phyloP scores from a whole-genome alignment of 352 stramenopile genomes.

The Globisporangium emineosum region DNA sequence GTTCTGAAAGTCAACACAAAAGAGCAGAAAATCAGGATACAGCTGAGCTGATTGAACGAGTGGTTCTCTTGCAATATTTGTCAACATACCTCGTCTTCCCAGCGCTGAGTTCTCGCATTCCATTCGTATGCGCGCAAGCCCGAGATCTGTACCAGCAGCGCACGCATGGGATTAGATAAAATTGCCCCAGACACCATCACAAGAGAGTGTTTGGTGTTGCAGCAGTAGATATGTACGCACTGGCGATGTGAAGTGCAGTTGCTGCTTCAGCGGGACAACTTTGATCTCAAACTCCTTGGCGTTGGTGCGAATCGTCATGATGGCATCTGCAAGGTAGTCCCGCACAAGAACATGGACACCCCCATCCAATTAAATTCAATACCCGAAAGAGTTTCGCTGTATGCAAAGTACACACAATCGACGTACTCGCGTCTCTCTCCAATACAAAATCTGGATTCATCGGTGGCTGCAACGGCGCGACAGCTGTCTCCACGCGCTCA shows the following conservation, averaged over 20 bases:
- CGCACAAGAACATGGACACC: no score
- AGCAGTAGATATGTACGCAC: conserved; percentile 16
- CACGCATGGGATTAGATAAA: not conserved
- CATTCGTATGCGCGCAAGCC: conserved; percentile 69
- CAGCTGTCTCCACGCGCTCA: conserved; percentile 55
- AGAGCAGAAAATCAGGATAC: conserved; percentile 1
- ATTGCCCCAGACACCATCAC: not conserved
- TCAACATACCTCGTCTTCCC: conserved; percentile 65
- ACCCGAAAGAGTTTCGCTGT: not conserved
- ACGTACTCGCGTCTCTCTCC: conserved; percentile 34
- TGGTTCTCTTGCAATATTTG: not conserved
- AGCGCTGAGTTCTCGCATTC: conserved; percentile 65
- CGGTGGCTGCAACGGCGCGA: conserved; percentile 59
- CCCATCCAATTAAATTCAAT: not conserved
- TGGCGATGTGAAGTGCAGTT: conserved; percentile 67
- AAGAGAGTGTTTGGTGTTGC: not conserved
- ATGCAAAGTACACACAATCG: not conserved
- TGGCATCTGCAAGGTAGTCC: conserved; percentile 22
- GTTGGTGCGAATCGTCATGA: conserved; percentile 47
- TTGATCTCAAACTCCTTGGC: conserved; percentile 65
- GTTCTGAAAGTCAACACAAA: conserved; percentile 24
- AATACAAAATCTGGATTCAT: conserved; percentile 60
- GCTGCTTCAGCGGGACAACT: conserved; percentile 54
- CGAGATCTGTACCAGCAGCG: conserved; percentile 46
- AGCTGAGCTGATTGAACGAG: no score